These are phyloP conservation scores for Flueggea neowawraea DNA, from an alignment of 441 rosid genomes.

Conservation along the genomic window DNA sequence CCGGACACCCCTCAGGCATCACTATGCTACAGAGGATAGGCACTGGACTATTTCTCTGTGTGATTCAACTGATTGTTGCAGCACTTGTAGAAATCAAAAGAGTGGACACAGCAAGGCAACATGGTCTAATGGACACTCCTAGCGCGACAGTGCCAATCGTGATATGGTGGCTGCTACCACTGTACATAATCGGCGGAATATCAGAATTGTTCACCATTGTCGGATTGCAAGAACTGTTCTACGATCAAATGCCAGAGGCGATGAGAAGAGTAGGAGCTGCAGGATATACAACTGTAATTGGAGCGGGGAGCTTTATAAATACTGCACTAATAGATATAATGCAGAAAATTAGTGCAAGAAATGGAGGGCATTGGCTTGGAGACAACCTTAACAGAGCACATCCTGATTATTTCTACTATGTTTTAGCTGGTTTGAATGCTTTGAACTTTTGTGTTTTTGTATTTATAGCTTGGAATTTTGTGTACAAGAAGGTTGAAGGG, in stretches of 20 bases:
- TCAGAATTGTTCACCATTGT: slow-evolving; percentile 61
- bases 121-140: slow-evolving; percentile 47
- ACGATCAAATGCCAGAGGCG: slow-evolving; percentile 72
- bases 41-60: slow-evolving; percentile 52
- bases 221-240: slow-evolving; percentile 84
- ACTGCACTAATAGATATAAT: slow-evolving; percentile 45
- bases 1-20: slow-evolving; percentile 60
- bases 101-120: slow-evolving; percentile 35
- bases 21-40: slow-evolving; percentile 60
- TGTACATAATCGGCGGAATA: slow-evolving; percentile 50
- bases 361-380: slow-evolving; percentile 50
- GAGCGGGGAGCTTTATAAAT: slow-evolving; percentile 77
- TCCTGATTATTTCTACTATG: slow-evolving; percentile 62
- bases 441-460: slow-evolving; percentile 47
- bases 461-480: slow-evolving; percentile 48
- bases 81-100: slow-evolving; percentile 67
- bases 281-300: slow-evolving; percentile 49
- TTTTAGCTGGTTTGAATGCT: slow-evolving; percentile 53
- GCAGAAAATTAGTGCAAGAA: slow-evolving; percentile 35
- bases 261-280: slow-evolving; percentile 91
- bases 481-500: slow-evolving; percentile 53
- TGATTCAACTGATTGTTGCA: slow-evolving; percentile 68
- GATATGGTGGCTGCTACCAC: slow-evolving; percentile 79
- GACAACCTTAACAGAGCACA: slow-evolving; percentile 62
- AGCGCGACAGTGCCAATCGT: slow-evolving; percentile 56